These are phyloP conservation scores for Cyanodermella asteris DNA, from an alignment of 2,329 filamentous ascomycete genomes.

Conservation along the genomic window DNA sequence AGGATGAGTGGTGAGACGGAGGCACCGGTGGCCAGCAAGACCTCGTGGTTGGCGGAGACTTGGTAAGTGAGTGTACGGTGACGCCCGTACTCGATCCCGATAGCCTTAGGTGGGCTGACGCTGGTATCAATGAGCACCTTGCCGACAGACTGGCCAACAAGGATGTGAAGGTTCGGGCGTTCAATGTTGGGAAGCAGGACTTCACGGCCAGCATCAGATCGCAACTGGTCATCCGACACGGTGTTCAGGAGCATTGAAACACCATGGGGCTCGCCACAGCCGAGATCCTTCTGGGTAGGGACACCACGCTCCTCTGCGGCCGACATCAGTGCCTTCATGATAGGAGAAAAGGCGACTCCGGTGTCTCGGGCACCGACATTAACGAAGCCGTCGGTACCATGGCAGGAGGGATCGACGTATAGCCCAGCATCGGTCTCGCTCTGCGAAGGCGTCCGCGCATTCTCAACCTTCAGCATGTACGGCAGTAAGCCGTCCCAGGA, in stretches of 20 bases:
- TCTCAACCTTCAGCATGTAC: slow-evolving; percentile 12
- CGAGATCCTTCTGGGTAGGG: slow-evolving; percentile 7
- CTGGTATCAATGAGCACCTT: slow-evolving; percentile 12
- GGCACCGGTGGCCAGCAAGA: slow-evolving; percentile 29
- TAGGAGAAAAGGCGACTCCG: slow-evolving; percentile 15
- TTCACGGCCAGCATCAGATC: slow-evolving; percentile 13
- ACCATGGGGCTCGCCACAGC: slow-evolving; percentile 12
- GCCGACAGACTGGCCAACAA: slow-evolving; percentile 12
- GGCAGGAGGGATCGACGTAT: slow-evolving; percentile 2
- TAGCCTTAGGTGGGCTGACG: slow-evolving; percentile 4
- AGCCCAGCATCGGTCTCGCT: background rate
- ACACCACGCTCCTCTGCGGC: slow-evolving; percentile 6
- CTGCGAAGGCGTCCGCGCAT: slow-evolving; percentile 2
- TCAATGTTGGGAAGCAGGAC: slow-evolving; percentile 11
- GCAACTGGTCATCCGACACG: slow-evolving; percentile 13
- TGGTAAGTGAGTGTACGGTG: slow-evolving; percentile 6
- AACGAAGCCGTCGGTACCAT: slow-evolving; percentile 12
- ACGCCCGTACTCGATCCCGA: slow-evolving; percentile 3
- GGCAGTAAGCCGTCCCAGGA: slow-evolving; percentile 12
- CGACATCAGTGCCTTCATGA: slow-evolving; percentile 17
- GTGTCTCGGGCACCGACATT: slow-evolving; percentile 12
- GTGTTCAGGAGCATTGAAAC: slow-evolving; percentile 13
- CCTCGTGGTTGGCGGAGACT: slow-evolving; percentile 20
- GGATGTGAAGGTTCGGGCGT: slow-evolving; percentile 12
- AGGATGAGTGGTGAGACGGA: slow-evolving; percentile 45